These are phyloP conservation scores for Arabis hirsuta DNA, from an alignment of 345 rosid species.

Conservation along the genomic window DNA sequence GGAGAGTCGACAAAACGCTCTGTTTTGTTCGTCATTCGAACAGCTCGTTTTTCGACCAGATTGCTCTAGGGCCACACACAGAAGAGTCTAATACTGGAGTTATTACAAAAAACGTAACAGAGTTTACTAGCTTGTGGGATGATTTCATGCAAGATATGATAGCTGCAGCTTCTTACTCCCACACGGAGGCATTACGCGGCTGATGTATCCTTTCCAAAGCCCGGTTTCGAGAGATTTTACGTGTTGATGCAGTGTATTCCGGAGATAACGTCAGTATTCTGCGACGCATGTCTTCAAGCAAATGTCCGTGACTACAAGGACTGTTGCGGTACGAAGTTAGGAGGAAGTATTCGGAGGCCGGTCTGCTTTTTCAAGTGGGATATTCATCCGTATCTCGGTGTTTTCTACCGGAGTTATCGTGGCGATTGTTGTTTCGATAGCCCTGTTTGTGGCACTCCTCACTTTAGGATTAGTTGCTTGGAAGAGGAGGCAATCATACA, in stretches of 20 bases:
- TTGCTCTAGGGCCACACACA: conserved; percentile 9
- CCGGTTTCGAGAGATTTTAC: conserved; percentile 16
- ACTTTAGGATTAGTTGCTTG: conserved; percentile 15
- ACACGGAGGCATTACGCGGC: conserved; percentile 34
- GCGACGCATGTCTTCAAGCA: conserved; percentile 17
- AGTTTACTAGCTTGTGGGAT: conserved; percentile 10
- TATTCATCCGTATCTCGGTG: not conserved
- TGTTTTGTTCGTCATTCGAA: conserved; percentile 54
- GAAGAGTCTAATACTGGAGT: not conserved
- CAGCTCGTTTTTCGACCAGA: conserved; percentile 26
- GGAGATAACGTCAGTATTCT: conserved; percentile 2
- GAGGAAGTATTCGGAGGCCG: conserved; percentile 7
- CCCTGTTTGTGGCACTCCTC: not conserved
- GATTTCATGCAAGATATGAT: conserved; percentile 18
- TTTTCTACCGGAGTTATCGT: conserved; percentile 22
- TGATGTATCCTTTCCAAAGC: not conserved
- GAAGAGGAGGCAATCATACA: conserved; percentile 12
- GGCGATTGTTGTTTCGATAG: conserved; percentile 1
- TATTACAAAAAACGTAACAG: not conserved
- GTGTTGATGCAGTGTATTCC: conserved; percentile 36
- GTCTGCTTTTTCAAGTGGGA: conserved; percentile 39
- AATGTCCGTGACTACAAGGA: not conserved
- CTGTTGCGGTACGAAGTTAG: conserved; percentile 5
- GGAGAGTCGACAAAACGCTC: conserved; percentile 30
- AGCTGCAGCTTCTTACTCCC: not conserved